Conservation (phyloP, 2,329 filamentous ascomycete species). For the Paracorniculantispora psalliotae region DNA sequence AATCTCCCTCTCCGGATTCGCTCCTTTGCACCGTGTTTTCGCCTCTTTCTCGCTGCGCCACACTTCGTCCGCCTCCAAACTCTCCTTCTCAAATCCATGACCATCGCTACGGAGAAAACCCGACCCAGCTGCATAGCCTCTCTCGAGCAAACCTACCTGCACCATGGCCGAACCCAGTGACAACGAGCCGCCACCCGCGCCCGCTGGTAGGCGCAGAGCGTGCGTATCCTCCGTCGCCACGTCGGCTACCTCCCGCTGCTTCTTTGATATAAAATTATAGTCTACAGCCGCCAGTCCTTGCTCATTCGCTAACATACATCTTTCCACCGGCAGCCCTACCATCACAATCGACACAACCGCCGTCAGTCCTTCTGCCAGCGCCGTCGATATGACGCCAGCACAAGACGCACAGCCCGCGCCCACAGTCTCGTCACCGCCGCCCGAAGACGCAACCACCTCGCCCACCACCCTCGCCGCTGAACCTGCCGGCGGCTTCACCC, state of each 20-base stretch:
- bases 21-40: background rate
- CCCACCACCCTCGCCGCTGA: constrained; percentile 32
- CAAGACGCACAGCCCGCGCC: constrained; percentile 18
- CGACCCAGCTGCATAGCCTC: constrained; percentile 10
- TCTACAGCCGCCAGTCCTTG: background rate
- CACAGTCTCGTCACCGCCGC: constrained; percentile 28
- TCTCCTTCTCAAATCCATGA: constrained; percentile 5
- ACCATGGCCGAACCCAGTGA: constrained; percentile 22
- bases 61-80: background rate
- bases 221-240: constrained; percentile 24
- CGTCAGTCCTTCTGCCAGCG: constrained; percentile 25
- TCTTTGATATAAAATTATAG: background rate
- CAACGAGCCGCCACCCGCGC: constrained; percentile 18
- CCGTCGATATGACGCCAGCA: constrained; percentile 26
- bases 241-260: background rate
- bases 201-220: constrained; percentile 32
- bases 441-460: constrained; percentile 39
- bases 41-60: background rate
- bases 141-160: background rate
- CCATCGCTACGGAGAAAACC: background rate
- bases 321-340: constrained; percentile 36
- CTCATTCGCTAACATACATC: background rate
- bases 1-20: background rate
- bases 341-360: constrained; percentile 52
- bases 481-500: constrained; percentile 23